phyloP scores from a whole-genome alignment of 768 basidiomycete species.

The Collybia nuda region DNA sequence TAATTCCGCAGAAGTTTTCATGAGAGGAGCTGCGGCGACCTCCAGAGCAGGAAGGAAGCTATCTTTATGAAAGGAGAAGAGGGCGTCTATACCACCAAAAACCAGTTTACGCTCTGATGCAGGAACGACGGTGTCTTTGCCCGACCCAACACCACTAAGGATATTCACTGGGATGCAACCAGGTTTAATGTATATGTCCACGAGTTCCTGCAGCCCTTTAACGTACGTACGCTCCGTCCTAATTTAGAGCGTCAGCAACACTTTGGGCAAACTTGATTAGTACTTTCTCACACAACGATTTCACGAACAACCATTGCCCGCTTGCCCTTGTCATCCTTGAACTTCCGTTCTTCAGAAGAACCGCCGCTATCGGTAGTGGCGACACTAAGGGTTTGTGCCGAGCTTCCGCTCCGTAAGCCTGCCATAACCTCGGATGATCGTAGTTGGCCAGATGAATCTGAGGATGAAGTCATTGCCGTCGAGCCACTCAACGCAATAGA shows the following conservation, averaged over 20 bases:
- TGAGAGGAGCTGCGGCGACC: constrained; percentile 67
- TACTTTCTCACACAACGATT: constrained; percentile 76
- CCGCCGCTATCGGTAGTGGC: constrained; percentile 74
- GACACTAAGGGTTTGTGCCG: constrained; percentile 70
- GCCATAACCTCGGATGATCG: constrained; percentile 65
- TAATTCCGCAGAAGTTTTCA: constrained; percentile 45
- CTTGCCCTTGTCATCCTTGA: constrained; percentile 88
- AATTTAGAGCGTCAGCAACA: constrained; percentile 11
- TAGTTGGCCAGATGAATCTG: constrained; percentile 52
- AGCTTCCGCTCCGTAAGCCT: constrained; percentile 57
- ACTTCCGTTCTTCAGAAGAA: constrained; percentile 80
- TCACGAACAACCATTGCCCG: constrained; percentile 84
- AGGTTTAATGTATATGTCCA: constrained; percentile 94
- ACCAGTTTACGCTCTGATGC: constrained; percentile 85
- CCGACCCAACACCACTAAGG: constrained; percentile 67
- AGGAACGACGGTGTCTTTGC: constrained; percentile 85
- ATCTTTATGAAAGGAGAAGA: constrained; percentile 90
- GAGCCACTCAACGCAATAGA: constrained; percentile 53
- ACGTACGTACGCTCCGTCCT: constrained; percentile 97
- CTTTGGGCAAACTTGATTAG: constrained; percentile 8
- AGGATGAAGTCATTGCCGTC: constrained; percentile 31
- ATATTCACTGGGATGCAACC: constrained; percentile 69
- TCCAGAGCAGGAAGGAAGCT: constrained; percentile 93
- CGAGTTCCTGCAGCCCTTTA: constrained; percentile 88
- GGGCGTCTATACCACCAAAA: constrained; percentile 85